Conservation (phyloP, 2,329 filamentous ascomycete genomes). For the Daldinia sp. region DNA sequence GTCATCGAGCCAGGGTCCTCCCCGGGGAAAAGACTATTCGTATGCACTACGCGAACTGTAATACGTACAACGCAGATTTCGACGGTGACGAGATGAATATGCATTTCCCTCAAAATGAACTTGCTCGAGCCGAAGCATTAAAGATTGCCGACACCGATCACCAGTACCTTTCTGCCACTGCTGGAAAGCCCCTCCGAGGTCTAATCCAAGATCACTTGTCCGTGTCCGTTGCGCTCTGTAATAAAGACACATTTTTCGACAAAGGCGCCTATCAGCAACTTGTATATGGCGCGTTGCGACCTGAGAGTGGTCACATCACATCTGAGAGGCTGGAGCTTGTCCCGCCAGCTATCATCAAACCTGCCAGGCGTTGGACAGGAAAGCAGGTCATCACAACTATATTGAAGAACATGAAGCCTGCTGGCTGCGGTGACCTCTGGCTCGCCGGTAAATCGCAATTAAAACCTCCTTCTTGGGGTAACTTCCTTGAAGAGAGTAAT, state of each 20-base stretch:
- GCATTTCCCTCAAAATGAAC: conserved; percentile 98
- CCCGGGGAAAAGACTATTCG: conserved; percentile 97
- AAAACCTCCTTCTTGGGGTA: conserved; percentile 81
- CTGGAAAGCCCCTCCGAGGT: conserved; percentile 92
- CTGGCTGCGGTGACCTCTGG: conserved; percentile 79
- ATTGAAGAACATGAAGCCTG: conserved; percentile 88
- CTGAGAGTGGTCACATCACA: conserved; percentile 89
- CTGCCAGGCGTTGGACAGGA: conserved; percentile 87
- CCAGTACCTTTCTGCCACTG: conserved; percentile 94
- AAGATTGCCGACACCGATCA: conserved; percentile 97
- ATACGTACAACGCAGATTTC: conserved; percentile 99
- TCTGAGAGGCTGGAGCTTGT: conserved; percentile 85
- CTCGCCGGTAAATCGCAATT: conserved; percentile 85
- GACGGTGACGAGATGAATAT: conserved; percentile 99
- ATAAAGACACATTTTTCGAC: conserved; percentile 90
- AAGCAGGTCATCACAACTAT: conserved; percentile 96
- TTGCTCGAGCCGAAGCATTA: conserved; percentile 91
- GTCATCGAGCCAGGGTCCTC: conserved; percentile 90
- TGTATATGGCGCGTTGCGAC: conserved; percentile 89
- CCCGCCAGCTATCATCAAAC: conserved; percentile 84
- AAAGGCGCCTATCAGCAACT: conserved; percentile 91
- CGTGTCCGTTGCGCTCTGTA: conserved; percentile 91
- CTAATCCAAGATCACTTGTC: conserved; percentile 99
- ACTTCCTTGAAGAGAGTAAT: conserved; percentile 78
- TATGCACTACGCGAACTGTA: conserved; percentile 99